phyloP scores from a whole-genome alignment of 352 stramenopile species.

The Phytopythium chamaehyphon region DNA sequence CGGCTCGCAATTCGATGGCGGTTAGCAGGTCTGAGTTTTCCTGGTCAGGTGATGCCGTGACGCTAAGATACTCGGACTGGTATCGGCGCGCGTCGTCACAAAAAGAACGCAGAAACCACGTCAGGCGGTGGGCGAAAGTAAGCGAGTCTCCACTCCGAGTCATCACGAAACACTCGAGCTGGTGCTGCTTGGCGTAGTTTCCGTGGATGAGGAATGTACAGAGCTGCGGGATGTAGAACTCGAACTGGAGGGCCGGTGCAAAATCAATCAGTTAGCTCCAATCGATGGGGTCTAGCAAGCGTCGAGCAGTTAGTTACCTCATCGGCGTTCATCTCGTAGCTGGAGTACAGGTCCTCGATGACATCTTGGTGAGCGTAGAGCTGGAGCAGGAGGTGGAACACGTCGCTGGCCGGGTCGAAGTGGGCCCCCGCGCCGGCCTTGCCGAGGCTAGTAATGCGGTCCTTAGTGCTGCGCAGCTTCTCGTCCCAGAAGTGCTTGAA shows the following conservation, averaged over 20 bases:
- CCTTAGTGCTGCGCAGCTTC: constrained; percentile 62
- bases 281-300: no score
- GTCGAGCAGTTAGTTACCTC: no score
- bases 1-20: constrained; percentile 60
- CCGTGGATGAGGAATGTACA: constrained; percentile 84
- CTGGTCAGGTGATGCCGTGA: constrained; percentile 45
- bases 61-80: constrained; percentile 74
- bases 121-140: constrained; percentile 79
- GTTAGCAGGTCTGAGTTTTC: constrained; percentile 61
- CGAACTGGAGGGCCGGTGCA: constrained; percentile 27
- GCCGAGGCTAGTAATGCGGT: constrained; percentile 28
- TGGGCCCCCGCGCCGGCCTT: constrained; percentile 12
- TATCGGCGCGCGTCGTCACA: constrained; percentile 60
- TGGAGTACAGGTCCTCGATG: constrained; percentile 67
- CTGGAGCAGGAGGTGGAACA: constrained; percentile 74
- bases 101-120: constrained; percentile 89
- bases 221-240: constrained; percentile 90
- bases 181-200: constrained; percentile 80
- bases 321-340: constrained; percentile 50
- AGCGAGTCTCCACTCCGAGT: constrained; percentile 75
- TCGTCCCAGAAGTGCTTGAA: constrained; percentile 82
- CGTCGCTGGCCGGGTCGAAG: constrained; percentile 26
- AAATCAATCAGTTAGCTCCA: neutral
- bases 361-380: constrained; percentile 84
- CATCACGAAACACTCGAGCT: constrained; percentile 85